Evolutionary conservation across 805 yeast genomes (phyloP).

Genomic region (Candida ponderosae): DNA sequence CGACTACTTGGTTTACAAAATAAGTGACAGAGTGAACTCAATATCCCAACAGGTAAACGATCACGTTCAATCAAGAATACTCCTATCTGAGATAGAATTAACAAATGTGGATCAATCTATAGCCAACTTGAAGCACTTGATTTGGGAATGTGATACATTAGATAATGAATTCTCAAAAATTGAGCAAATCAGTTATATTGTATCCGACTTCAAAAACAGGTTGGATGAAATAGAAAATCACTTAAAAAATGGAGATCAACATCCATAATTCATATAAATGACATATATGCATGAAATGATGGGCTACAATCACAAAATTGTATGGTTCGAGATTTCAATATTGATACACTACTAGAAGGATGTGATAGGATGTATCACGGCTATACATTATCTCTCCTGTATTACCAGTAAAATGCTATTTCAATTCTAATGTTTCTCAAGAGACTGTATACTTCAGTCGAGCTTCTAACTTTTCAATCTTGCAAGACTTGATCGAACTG

Average conservation of each 20-base stretch:
- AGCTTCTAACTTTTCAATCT: constrained; percentile 7
- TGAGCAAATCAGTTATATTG: constrained; percentile 36
- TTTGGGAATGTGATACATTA: constrained; percentile 38
- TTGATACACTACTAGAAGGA: no score
- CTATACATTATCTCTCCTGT: no score
- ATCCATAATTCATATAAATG: no score
- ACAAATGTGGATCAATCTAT: constrained; percentile 33
- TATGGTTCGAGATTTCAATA: no score
- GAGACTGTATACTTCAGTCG: background rate
- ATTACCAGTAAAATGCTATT: no score
- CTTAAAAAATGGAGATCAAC: no score
- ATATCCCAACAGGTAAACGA: constrained; percentile 35
- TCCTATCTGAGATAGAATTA: constrained; percentile 11
- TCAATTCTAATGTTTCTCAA: no score
- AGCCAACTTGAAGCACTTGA: constrained; percentile 27
- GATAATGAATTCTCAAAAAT: constrained; percentile 43
- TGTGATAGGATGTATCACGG: no score
- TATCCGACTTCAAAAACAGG: constrained; percentile 32
- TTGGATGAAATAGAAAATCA: constrained; percentile 28
- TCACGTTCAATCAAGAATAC: constrained; percentile 17
- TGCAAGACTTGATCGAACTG: constrained; percentile 12
- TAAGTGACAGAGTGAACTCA: constrained; percentile 44
- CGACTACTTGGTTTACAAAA: constrained; percentile 58
- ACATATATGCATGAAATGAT: no score
- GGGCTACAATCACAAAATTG: no score